Evolutionary conservation across 2,329 filamentous ascomycete genomes (phyloP).

Genomic region (Coleophoma cylindrospora): DNA sequence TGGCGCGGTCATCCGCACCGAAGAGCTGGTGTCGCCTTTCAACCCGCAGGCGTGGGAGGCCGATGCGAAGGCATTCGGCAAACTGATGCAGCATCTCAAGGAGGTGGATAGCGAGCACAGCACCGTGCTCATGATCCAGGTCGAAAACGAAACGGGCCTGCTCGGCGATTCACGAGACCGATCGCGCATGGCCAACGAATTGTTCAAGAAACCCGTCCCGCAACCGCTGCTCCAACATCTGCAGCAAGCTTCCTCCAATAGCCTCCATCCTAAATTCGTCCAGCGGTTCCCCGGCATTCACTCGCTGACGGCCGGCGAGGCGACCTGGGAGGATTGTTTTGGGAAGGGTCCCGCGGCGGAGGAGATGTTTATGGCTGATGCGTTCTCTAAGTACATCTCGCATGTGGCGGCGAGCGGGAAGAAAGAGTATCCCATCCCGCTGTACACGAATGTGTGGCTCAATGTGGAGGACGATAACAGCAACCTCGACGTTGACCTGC

Average conservation of each 20-base stretch:
- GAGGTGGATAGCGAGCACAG: conserved; percentile 2
- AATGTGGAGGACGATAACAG: conserved; percentile 10
- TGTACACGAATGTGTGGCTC: conserved; percentile 17
- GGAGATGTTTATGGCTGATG: conserved; percentile 15
- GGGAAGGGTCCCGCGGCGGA: conserved; percentile 16
- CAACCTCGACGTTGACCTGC: conserved; percentile 24
- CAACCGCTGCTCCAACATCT: conserved; percentile 22
- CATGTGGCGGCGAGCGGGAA: conserved; percentile 11
- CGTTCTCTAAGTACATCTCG: conserved; percentile 8
- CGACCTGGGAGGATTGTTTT: conserved; percentile 29
- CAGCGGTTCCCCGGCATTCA: conserved; percentile 22
- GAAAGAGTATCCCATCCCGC: conserved; percentile 11
- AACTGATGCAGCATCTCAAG: conserved; percentile 17
- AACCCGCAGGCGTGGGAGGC: conserved; percentile 22
- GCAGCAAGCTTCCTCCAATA: conserved; percentile 4
- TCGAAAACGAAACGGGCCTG: conserved; percentile 14
- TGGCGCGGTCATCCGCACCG: conserved; percentile 25
- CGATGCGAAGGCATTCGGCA: conserved; percentile 25
- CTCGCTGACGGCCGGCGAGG: conserved; percentile 7
- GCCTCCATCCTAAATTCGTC: conserved; percentile 24
- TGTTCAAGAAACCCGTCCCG: conserved; percentile 23
- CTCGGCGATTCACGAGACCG: conserved; percentile 13
- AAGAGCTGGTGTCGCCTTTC: conserved; percentile 29
- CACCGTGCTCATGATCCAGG: conserved; percentile 7
- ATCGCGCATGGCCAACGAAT: conserved; percentile 8